A percentile compares a stretch with the other conserved stretches of the same genome.
phyloP scores from a whole-genome alignment of 1,139 yeast species.

The Protomyces lactucae-debilis region DNA sequence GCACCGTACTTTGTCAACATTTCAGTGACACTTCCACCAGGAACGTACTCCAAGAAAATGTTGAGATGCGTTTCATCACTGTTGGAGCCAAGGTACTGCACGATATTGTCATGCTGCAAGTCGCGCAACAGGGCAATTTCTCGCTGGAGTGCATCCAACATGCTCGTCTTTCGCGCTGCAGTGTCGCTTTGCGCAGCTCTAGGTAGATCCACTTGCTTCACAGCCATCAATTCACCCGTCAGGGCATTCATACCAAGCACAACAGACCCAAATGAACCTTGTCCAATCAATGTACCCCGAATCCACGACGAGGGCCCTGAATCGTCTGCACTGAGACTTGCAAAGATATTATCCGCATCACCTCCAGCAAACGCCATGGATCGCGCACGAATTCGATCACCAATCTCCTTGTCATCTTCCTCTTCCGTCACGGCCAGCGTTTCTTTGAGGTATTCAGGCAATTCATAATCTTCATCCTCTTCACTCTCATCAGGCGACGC shows the following conservation, averaged over 20 bases:
- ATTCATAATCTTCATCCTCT: conserved; percentile 33
- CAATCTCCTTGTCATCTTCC: conserved; percentile 27
- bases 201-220: conserved; percentile 83
- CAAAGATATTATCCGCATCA: conserved; percentile 42
- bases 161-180: conserved; percentile 51
- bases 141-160: conserved; percentile 75
- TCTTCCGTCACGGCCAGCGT: conserved; percentile 29
- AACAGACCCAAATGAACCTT: conserved; percentile 97
- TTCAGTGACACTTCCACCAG: conserved; percentile 94
- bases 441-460: conserved; percentile 26
- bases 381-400: neutral
- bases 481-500: conserved; percentile 29
- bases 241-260: conserved; percentile 89
- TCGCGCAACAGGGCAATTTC: conserved; percentile 95
- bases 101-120: conserved; percentile 87
- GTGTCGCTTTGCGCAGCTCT: conserved; percentile 43
- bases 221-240: conserved; percentile 98
- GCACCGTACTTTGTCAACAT: conserved; percentile 77
- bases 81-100: conserved; percentile 59
- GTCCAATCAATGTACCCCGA: conserved; percentile 92
- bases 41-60: conserved; percentile 71
- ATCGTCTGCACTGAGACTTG: conserved; percentile 47
- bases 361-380: conserved; percentile 32
- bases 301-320: conserved; percentile 76
- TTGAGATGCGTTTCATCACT: conserved; percentile 28